These are phyloP conservation scores for Epichloe glyceriae DNA, from an alignment of 2,329 filamentous ascomycete species.

Conservation along the genomic window DNA sequence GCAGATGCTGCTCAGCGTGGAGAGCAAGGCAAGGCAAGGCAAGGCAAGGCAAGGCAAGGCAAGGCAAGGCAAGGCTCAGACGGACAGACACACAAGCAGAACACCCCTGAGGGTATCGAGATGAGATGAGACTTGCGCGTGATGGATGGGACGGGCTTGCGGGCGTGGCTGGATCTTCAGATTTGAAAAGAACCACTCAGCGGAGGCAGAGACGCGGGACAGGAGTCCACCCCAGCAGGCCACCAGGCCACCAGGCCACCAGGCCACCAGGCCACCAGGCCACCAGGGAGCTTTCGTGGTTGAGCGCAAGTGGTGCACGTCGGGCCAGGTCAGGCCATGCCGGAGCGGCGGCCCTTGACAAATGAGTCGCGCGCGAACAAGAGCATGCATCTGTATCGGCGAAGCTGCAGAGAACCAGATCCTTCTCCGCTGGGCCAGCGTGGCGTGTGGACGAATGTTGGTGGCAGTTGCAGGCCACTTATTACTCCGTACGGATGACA, in stretches of 20 bases:
- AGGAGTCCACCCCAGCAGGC: constrained; percentile 3
- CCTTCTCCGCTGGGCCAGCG: no score
- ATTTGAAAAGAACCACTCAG: constrained; percentile 1
- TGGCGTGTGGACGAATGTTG: no score
- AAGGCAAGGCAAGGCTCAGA: neutral
- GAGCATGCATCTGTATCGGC: no score
- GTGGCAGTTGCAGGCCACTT: no score
- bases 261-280: neutral
- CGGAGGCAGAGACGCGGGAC: constrained; percentile 3
- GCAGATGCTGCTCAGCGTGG: neutral
- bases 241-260: neutral
- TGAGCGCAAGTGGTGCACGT: neutral
- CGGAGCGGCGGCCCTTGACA: neutral
- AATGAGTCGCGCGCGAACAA: neutral
- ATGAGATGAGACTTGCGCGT: neutral
- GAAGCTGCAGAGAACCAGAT: no score
- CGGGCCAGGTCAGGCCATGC: neutral
- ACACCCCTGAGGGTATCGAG: neutral
- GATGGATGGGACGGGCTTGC: neutral
- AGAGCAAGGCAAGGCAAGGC: neutral
- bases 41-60: neutral
- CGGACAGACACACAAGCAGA: neutral
- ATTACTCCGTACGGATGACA: no score
- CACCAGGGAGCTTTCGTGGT: no score
- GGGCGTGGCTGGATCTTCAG: constrained; percentile 3